Evolutionary conservation across 2,329 filamentous ascomycete genomes (phyloP), one percentile per base, ranked within the genome.

Genomic region (Didymella pomorum): DNA sequence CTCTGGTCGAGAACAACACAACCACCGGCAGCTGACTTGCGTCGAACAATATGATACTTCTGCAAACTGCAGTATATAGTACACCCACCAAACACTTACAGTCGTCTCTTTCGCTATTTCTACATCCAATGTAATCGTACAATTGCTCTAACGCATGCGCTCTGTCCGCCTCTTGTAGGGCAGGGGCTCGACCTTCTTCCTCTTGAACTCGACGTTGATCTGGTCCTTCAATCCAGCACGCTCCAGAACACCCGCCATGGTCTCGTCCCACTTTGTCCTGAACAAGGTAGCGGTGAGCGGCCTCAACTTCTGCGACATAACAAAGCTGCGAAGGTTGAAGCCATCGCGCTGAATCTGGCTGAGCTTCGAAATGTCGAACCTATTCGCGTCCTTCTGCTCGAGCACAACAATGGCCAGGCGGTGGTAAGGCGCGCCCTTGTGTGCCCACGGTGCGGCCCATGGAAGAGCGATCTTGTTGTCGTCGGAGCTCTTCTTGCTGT

Each of bases 341-440:
- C 83, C 84, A 47, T 93, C 85, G 51, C 90, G 86, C 67, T 80
- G 75, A 83, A 91, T 91, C 83, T 91, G 90, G 65, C 89, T 88
- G 66, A 93, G 87, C 86, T 92, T 92, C 37, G 57, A 56, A 23
- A 68, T 51, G 57, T 68, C 70, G 39, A 71, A 64, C 11, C 54
- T 52, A 41, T 64, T 66, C 52, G 84, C 86, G 52, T 87, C 80
- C 50, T 84, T 81, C 78, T 99, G 95, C 80, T 96, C 87, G 48
- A 98, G 82, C 21, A 99, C 81, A 74, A 95, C 90, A 60, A 98
- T 80, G 46, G 89, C 89, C 53, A 98, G 83, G 51, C 95, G 90
- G 79, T 98, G 95, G 80, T 98, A 97, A 1, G 91, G 91, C 2
- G 89, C 86, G 56, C 95, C 95, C 81, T 95, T 96, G 75, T 97